Conservation (phyloP, 2,329 filamentous ascomycete species). For the Trichoderma harzianum region DNA sequence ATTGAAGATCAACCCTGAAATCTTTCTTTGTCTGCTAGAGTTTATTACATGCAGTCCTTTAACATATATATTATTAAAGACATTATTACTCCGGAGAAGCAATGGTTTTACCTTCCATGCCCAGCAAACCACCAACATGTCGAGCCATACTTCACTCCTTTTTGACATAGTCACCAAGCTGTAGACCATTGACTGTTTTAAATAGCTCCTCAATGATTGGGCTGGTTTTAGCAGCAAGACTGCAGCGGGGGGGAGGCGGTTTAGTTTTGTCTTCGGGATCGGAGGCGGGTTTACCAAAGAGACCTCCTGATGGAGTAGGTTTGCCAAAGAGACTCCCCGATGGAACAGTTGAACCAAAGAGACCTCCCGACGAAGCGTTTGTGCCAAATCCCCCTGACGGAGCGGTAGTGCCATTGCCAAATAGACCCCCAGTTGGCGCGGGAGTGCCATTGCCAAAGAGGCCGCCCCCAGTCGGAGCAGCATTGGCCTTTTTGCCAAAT, state of each 20-base stretch:
- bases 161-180: neutral
- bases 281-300: neutral
- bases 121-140: neutral
- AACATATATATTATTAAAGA: neutral
- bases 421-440: neutral
- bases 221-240: neutral
- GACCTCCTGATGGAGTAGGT: no score
- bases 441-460: no score
- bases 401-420: neutral
- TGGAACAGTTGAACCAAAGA: no score
- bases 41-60: neutral
- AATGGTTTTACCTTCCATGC: neutral
- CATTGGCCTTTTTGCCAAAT: neutral
- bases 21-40: no score
- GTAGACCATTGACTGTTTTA: neutral
- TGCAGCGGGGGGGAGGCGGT: neutral
- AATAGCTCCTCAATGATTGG: neutral
- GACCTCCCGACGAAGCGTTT: neutral
- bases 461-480: neutral
- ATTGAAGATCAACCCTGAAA: neutral
- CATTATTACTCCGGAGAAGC: neutral
- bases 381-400: neutral
- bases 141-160: neutral
- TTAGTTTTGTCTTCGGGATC: neutral
- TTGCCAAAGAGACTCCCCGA: no score